These are phyloP conservation scores for Amanita jacksonii DNA, from an alignment of 768 basidiomycete species.

Conservation along the genomic window DNA sequence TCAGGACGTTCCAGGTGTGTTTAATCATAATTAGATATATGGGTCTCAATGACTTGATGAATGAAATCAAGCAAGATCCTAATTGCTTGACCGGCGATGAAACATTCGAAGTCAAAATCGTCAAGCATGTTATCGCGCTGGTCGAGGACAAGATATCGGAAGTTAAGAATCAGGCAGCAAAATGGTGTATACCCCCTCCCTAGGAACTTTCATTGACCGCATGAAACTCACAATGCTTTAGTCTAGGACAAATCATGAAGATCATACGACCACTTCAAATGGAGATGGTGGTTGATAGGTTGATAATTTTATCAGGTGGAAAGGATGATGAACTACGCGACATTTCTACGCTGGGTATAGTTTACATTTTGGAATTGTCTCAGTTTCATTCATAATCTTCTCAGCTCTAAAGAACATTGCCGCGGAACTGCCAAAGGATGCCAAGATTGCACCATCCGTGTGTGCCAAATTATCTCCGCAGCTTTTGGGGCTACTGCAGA, in stretches of 20 bases:
- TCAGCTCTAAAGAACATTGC: constrained; percentile 93
- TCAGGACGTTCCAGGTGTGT: constrained; percentile 12
- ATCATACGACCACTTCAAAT: constrained; percentile 76
- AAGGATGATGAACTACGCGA: constrained; percentile 91
- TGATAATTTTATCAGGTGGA: constrained; percentile 77
- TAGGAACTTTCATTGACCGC: not conserved
- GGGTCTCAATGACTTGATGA: constrained; percentile 92
- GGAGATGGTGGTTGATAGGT: constrained; percentile 80
- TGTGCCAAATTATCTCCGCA: constrained; percentile 82
- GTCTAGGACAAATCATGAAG: constrained; percentile 86
- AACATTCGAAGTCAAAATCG: constrained; percentile 70
- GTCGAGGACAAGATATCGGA: constrained; percentile 95
- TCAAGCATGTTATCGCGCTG: constrained; percentile 74
- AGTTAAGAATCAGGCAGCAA: constrained; percentile 96
- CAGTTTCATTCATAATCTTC: constrained; percentile 2
- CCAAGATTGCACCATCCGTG: constrained; percentile 67
- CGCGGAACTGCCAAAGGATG: constrained; percentile 76
- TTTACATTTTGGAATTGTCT: not conserved
- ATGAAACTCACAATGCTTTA: constrained; percentile 21
- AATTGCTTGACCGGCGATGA: constrained; percentile 78
- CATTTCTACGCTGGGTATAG: constrained; percentile 81
- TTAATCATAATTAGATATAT: constrained; percentile 61
- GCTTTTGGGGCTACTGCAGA: constrained; percentile 68
- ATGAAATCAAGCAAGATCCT: constrained; percentile 76
- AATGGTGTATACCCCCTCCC: constrained; percentile 55